Percentiles rank a stretch among this genome's conserved stretches.
These are phyloP conservation scores for Cladobotryum mycophilum DNA, from an alignment of 2,329 filamentous ascomycete species.

Conservation along the genomic window DNA sequence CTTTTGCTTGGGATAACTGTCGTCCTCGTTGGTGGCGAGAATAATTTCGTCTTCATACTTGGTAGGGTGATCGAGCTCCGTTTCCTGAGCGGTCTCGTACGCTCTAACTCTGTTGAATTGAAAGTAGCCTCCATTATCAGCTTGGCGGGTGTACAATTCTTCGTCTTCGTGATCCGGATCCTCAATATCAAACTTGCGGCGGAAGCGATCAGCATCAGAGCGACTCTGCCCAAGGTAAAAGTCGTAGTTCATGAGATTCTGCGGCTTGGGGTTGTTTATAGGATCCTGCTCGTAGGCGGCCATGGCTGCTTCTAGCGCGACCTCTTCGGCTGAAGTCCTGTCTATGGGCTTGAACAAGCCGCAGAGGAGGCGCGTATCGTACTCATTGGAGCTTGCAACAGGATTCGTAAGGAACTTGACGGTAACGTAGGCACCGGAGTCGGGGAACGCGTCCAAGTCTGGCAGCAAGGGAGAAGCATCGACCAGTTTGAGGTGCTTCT, in stretches of 20 bases:
- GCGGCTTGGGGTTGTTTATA: slow-evolving; percentile 47
- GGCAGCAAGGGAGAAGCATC: slow-evolving; percentile 57
- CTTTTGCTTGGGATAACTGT: slow-evolving; percentile 43
- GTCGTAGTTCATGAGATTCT: slow-evolving; percentile 58
- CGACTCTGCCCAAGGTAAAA: slow-evolving; percentile 53
- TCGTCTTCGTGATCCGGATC: slow-evolving; percentile 50
- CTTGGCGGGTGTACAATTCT: slow-evolving; percentile 47
- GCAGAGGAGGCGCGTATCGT: slow-evolving; percentile 56
- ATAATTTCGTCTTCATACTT: slow-evolving; percentile 62
- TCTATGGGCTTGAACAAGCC: slow-evolving; percentile 57
- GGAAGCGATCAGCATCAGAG: slow-evolving; percentile 47
- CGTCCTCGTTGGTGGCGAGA: slow-evolving; percentile 51
- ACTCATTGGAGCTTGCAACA: slow-evolving; percentile 43
- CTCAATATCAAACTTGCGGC: slow-evolving; percentile 53
- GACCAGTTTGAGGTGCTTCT: slow-evolving; percentile 51
- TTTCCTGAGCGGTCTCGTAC: slow-evolving; percentile 58
- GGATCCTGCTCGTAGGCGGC: slow-evolving; percentile 54
- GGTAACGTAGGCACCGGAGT: slow-evolving; percentile 62
- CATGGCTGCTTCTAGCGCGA: slow-evolving; percentile 42
- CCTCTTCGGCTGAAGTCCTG: slow-evolving; percentile 47
- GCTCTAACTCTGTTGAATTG: slow-evolving; percentile 55
- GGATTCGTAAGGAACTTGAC: slow-evolving; percentile 64
- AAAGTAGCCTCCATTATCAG: slow-evolving; percentile 46
- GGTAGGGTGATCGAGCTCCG: slow-evolving; percentile 48
- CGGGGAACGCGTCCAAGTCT: slow-evolving; percentile 62